Percentiles rank a stretch among this genome's conserved stretches.
Evolutionary conservation across 140 eudicot species (phyloP).

Genomic region (Senecio squalidus): DNA sequence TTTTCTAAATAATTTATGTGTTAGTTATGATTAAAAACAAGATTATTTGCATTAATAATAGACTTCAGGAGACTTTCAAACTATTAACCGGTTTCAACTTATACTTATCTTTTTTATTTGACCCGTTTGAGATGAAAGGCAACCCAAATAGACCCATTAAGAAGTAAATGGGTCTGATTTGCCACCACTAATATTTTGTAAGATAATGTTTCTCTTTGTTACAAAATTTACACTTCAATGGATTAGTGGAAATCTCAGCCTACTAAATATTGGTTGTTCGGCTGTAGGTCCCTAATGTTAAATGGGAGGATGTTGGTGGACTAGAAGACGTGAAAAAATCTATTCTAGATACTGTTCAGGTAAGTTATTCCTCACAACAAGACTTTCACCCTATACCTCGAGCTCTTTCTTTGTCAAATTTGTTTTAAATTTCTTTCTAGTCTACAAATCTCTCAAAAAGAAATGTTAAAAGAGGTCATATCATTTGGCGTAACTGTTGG

Average conservation of each 20-base stretch:
- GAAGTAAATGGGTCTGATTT: neutral
- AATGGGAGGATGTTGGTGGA: slow-evolving; percentile 99
- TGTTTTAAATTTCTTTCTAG: slow-evolving; percentile 5
- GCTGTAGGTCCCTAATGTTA: slow-evolving; percentile 80
- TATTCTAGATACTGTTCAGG: slow-evolving; percentile 95
- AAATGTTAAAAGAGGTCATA: neutral
- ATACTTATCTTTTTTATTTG: neutral
- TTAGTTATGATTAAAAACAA: neutral
- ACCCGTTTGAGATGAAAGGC: neutral
- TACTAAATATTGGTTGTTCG: slow-evolving; percentile 4
- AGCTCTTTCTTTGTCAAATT: neutral
- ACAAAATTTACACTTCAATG: neutral
- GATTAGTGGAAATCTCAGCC: neutral
- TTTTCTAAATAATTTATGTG: neutral
- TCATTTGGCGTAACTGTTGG: slow-evolving; percentile 15
- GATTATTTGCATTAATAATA: neutral
- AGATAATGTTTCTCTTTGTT: neutral
- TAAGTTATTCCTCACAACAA: slow-evolving; percentile 12
- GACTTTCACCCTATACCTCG: neutral
- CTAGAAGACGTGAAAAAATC: slow-evolving; percentile 97
- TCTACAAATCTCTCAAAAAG: neutral
- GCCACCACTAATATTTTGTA: neutral
- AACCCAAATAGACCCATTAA: slow-evolving; percentile 3
- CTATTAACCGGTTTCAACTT: neutral
- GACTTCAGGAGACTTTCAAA: neutral